A percentile compares a stretch with the other conserved stretches of the same genome.
Conservation (phyloP, 306 rosid species). For the Luffa aegyptiaca region DNA sequence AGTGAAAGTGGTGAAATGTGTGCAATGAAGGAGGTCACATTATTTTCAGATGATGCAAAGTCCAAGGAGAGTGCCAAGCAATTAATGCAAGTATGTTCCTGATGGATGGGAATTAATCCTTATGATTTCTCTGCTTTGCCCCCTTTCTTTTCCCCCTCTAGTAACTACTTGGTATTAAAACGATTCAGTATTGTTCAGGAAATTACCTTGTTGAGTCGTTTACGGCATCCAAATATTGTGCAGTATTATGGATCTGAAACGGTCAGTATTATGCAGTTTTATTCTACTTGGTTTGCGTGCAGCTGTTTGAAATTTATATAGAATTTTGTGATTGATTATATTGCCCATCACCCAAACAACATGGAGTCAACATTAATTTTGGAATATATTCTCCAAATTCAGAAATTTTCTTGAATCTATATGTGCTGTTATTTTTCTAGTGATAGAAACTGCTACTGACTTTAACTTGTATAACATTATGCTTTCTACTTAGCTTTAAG, state of each 20-base stretch:
- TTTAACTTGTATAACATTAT: background rate
- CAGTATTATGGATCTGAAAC: constrained; percentile 82
- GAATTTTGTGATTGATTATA: background rate
- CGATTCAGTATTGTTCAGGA: constrained; percentile 40
- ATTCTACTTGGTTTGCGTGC: background rate
- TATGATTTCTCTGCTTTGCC: background rate
- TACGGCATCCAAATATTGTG: constrained; percentile 87
- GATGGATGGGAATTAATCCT: constrained; percentile 10
- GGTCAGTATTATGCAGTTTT: constrained; percentile 31
- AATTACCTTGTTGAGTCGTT: constrained; percentile 73
- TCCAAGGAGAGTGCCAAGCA: constrained; percentile 88
- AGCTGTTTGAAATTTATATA: background rate
- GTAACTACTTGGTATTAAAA: constrained; percentile 5
- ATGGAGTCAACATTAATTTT: background rate
- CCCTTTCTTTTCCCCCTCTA: background rate
- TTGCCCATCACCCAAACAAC: background rate
- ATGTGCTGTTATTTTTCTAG: background rate
- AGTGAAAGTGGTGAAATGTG: constrained; percentile 97
- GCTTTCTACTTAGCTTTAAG: background rate
- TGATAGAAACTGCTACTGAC: background rate
- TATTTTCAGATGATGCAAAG: constrained; percentile 92
- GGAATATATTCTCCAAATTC: background rate
- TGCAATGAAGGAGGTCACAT: constrained; percentile 95
- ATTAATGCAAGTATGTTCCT: constrained; percentile 46
- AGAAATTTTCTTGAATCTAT: background rate